A percentile compares a stretch with the other conserved stretches of the same genome.
These are phyloP conservation scores for Stentor coeruleus DNA, from an alignment of 73 alveolate species.

Conservation along the genomic window DNA sequence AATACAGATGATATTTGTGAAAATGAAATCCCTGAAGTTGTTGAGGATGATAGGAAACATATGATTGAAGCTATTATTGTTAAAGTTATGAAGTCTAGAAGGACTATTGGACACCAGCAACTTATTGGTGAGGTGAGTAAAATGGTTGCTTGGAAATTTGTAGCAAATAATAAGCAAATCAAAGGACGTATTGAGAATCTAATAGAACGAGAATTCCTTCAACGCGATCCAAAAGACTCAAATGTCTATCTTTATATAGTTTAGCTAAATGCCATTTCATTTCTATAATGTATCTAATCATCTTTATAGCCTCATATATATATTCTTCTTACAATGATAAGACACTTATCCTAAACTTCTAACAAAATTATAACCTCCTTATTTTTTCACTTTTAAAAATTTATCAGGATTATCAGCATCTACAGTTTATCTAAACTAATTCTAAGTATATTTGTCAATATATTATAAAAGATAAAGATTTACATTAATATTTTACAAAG, in stretches of 20 bases:
- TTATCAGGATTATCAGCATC: too few species aligned
- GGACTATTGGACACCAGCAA: conserved; percentile 43
- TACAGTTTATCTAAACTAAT: too few species aligned
- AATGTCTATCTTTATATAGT: conserved; percentile 53
- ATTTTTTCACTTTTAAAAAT: too few species aligned
- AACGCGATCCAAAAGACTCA: conserved; percentile 56
- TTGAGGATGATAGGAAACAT: conserved; percentile 66
- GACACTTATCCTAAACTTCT: too few species aligned
- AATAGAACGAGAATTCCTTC: conserved; percentile 66
- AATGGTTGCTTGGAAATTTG: conserved; percentile 45
- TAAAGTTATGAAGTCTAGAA: conserved; percentile 68
- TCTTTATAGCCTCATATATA: too few species aligned
- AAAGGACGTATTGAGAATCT: conserved; percentile 65
- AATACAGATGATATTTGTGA: not conserved
- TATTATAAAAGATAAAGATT: too few species aligned
- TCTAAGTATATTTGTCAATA: too few species aligned
- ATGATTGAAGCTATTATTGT: conserved; percentile 73
- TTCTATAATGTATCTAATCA: too few species aligned
- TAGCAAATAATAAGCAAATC: conserved; percentile 40
- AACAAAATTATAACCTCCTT: too few species aligned
- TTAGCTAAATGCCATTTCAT: too few species aligned
- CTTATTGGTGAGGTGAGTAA: conserved; percentile 48
- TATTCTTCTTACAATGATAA: too few species aligned
- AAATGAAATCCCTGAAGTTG: conserved; percentile 42
- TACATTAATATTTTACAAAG: too few species aligned